A percentile compares a stretch with the other conserved stretches of the same genome.
These are phyloP conservation scores for Ogataea paradorogensis DNA, from an alignment of 805 yeast species.

Conservation along the genomic window DNA sequence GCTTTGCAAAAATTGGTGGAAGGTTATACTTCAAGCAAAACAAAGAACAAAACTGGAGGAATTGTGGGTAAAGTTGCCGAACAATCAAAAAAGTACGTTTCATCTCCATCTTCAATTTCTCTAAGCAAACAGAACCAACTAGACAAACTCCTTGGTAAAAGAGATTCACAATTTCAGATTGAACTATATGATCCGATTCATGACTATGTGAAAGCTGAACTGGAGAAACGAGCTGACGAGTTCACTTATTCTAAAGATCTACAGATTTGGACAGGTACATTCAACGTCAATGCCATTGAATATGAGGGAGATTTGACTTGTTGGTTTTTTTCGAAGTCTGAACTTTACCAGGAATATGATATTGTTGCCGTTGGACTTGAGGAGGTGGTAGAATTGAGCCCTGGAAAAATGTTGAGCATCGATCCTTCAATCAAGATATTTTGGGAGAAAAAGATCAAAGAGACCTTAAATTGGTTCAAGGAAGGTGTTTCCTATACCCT, in stretches of 20 bases:
- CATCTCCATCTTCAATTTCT: slow-evolving; percentile 19
- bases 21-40: slow-evolving; percentile 37
- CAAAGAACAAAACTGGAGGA: slow-evolving; percentile 43
- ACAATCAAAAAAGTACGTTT: slow-evolving; percentile 34
- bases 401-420: slow-evolving; percentile 78
- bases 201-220: slow-evolving; percentile 44
- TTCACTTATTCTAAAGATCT: slow-evolving; percentile 42
- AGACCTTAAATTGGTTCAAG: slow-evolving; percentile 38
- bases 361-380: slow-evolving; percentile 81
- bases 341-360: slow-evolving; percentile 50
- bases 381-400: slow-evolving; percentile 81
- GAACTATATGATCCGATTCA: slow-evolving; percentile 52
- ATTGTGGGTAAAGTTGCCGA: slow-evolving; percentile 43
- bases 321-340: slow-evolving; percentile 45
- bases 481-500: slow-evolving; percentile 38
- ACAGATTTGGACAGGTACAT: slow-evolving; percentile 46
- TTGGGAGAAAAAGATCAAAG: slow-evolving; percentile 65
- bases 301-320: slow-evolving; percentile 40
- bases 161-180: slow-evolving; percentile 44
- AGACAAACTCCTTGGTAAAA: slow-evolving; percentile 48
- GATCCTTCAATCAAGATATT: slow-evolving; percentile 58
- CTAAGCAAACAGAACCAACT: slow-evolving; percentile 29
- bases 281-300: slow-evolving; percentile 52
- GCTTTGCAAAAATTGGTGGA: slow-evolving; percentile 38
- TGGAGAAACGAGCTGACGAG: slow-evolving; percentile 38